Percentiles rank a stretch among this genome's conserved stretches.
Evolutionary conservation across 169 alveolate genomes (phyloP).

Genomic region (Plasmodium cynomolgi): DNA sequence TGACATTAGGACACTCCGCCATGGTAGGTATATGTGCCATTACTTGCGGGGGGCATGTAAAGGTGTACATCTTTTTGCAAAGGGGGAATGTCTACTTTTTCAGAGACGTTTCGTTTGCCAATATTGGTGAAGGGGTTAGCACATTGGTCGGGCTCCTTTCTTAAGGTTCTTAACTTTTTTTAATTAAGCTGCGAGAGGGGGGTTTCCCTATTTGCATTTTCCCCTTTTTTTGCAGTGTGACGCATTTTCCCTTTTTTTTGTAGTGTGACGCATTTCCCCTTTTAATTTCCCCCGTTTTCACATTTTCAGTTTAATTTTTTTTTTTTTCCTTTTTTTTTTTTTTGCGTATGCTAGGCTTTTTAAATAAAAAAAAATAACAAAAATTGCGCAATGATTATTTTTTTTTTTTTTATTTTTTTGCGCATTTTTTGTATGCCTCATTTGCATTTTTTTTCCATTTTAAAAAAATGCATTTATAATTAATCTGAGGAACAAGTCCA

Average conservation of each 20-base stretch:
- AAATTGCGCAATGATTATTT: background rate
- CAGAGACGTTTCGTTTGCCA: background rate
- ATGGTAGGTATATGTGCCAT: background rate
- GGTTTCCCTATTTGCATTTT: background rate
- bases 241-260: background rate
- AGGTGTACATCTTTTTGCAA: background rate
- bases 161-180: background rate
- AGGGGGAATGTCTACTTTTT: slow-evolving; percentile 12
- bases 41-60: background rate
- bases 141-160: background rate
- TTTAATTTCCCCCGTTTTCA: background rate
- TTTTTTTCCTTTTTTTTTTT: background rate
- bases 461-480: background rate
- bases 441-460: background rate
- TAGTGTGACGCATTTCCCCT: background rate
- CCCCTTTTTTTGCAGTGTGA: background rate
- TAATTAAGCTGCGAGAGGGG: background rate
- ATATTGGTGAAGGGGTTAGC: background rate
- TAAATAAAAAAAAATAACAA: background rate
- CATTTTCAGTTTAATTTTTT: background rate
- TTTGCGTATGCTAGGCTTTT: background rate
- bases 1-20: background rate
- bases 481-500: background rate
- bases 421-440: background rate
- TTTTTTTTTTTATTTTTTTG: background rate